These are phyloP conservation scores for Aechmea fasciata DNA, from an alignment of 176 grass and related monocot genomes.

Conservation along the genomic window DNA sequence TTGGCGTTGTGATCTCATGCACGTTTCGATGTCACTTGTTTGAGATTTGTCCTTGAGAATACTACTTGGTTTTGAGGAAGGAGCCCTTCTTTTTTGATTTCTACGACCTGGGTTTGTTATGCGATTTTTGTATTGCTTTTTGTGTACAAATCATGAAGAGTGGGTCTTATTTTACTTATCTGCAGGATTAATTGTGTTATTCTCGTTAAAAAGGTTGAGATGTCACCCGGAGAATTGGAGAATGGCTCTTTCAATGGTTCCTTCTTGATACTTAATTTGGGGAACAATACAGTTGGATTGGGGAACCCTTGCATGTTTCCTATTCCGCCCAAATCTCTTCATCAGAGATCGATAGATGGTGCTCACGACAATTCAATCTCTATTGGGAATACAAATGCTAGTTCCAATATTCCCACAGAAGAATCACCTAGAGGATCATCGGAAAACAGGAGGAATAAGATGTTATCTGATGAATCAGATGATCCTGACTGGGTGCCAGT, in stretches of 20 bases:
- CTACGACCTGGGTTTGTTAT: too few species aligned
- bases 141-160: too few species aligned
- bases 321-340: slow-evolving; percentile 2
- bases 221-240: neutral
- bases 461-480: slow-evolving; percentile 5
- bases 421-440: slow-evolving; percentile 8
- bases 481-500: slow-evolving; percentile 28
- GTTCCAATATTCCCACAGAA: slow-evolving; percentile 12
- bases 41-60: too few species aligned
- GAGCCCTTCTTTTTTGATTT: too few species aligned
- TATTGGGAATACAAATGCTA: slow-evolving; percentile 10
- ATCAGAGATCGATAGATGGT: neutral
- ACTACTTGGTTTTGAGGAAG: too few species aligned
- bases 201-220: too few species aligned
- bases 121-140: too few species aligned
- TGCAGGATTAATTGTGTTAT: too few species aligned
- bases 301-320: slow-evolving; percentile 15
- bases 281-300: slow-evolving; percentile 28
- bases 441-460: slow-evolving; percentile 11
- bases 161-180: too few species aligned
- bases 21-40: too few species aligned
- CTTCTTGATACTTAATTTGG: slow-evolving; percentile 34
- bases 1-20: too few species aligned
- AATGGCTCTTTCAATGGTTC: slow-evolving; percentile 25
- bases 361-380: neutral